These are phyloP conservation scores for Parmales sp. DNA, from an alignment of 108 stramenopile genomes.

Conservation along the genomic window DNA sequence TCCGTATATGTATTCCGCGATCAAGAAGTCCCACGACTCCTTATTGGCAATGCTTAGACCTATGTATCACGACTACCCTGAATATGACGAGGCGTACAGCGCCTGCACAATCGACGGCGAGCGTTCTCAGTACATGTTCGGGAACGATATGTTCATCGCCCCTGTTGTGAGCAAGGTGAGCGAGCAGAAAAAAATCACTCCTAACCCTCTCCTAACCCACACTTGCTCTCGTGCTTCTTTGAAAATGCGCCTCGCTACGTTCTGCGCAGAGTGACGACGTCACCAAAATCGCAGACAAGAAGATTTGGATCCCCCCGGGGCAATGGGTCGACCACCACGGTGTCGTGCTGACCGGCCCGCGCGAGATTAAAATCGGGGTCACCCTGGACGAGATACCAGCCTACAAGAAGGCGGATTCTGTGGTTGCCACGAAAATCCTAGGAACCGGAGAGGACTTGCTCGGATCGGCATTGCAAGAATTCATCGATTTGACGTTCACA, in stretches of 20 bases:
- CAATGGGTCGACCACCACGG: conserved; percentile 4
- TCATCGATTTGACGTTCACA: neutral
- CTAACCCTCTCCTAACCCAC: too few species aligned
- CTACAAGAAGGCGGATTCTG: neutral
- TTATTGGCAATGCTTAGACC: conserved; percentile 2
- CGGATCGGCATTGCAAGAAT: neutral
- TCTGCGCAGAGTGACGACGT: neutral
- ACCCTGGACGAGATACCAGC: conserved; percentile 17
- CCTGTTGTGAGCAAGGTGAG: conserved; percentile 21
- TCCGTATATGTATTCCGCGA: conserved; percentile 18
- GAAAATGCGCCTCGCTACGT: too few species aligned
- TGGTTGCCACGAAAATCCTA: conserved; percentile 6
- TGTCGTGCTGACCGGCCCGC: neutral
- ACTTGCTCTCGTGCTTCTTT: too few species aligned
- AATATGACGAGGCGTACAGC: neutral
- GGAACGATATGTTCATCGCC: conserved; percentile 14
- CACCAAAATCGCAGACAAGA: neutral
- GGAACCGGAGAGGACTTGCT: neutral
- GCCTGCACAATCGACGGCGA: conserved; percentile 9
- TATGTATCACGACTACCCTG: conserved; percentile 12
- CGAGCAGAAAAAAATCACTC: too few species aligned
- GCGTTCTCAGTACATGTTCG: conserved; percentile 3
- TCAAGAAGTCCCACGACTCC: conserved; percentile 7
- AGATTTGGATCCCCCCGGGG: conserved; percentile 22
- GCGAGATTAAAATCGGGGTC: neutral